Base-by-base conservation (phyloP, 176 grass and related monocot genomes). In the Carex parvula region DNA sequence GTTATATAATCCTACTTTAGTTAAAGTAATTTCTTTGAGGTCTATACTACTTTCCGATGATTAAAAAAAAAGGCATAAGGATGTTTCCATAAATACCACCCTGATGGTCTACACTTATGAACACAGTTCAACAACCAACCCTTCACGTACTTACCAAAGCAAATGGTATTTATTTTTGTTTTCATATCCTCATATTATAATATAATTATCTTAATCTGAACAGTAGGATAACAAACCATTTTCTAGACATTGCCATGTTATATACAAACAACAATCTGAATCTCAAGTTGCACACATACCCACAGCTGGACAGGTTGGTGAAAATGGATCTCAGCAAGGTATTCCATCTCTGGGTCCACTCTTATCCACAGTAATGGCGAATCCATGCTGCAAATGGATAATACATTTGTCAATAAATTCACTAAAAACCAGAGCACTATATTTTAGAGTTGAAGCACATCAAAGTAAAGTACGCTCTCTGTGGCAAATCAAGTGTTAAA, bases 231-330 rank as follows among this genome's bases (percentile, higher is more conserved):
- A 32, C 26, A 33, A 33, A 32, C 63, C 12, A 60, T 6, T 39
- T 39, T 70, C 5, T 70, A 70, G 14, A 44, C 18, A 73, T 24
- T 50, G 39, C 70, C 24, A 50, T 20, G 42, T 20, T 24, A 50
- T 73, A 20, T 10, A 73, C 5, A 73, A 48, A 22, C 70, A 73
- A 50, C 71, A 54, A 30, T 53, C 21, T 75, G 21, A 75, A 75
- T 29, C n/a, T 29, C 21, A 30, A 29, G 12, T 54, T 75, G 71
- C 5, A 18, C 29, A 60, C 13, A 79, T 86, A 98, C 95, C 95
- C 95, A 98, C 95, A 98, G 95, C 87, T 93, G 95, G 86, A 95
- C 82, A 85, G 95, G 92, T 56, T 98, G 95, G 80, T 98, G 88
- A 95, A 95, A 93, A 81, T 98, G 92, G 60, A 90, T 90, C 87